These are phyloP conservation scores for Mangifera indica DNA, from an alignment of 345 rosid species.

Conservation along the genomic window DNA sequence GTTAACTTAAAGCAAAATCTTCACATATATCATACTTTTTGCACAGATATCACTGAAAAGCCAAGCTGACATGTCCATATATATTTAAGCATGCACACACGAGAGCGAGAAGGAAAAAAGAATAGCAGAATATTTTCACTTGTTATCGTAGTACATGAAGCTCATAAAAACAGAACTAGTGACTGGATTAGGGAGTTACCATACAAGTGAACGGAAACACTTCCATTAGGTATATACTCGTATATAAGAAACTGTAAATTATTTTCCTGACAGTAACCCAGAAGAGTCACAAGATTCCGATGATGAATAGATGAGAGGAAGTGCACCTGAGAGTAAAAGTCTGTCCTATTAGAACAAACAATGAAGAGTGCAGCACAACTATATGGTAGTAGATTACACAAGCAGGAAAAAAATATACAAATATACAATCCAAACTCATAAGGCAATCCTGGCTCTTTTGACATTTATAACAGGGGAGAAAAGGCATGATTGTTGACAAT, in stretches of 20 bases:
- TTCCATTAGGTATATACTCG: constrained; percentile 92
- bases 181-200: constrained; percentile 76
- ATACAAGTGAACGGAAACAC: constrained; percentile 94
- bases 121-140: not conserved
- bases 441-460: not conserved
- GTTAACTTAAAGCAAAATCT: not conserved
- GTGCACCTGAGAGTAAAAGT: constrained; percentile 52
- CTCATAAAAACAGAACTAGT: constrained; percentile 19
- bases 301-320: constrained; percentile 85
- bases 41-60: not conserved
- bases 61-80: not conserved
- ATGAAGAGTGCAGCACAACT: constrained; percentile 12
- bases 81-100: not conserved
- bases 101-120: not conserved
- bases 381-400: constrained; percentile 4
- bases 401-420: not conserved
- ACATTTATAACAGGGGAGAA: not conserved
- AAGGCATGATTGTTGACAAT: not conserved
- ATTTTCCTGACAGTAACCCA: constrained; percentile 92
- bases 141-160: not conserved
- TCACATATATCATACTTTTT: not conserved
- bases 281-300: constrained; percentile 75
- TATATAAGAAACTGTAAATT: constrained; percentile 74
- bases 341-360: constrained; percentile 20
- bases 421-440: constrained; percentile 5